phyloP scores from a whole-genome alignment of 2,329 filamentous ascomycete genomes.

The Graphium sp. region DNA sequence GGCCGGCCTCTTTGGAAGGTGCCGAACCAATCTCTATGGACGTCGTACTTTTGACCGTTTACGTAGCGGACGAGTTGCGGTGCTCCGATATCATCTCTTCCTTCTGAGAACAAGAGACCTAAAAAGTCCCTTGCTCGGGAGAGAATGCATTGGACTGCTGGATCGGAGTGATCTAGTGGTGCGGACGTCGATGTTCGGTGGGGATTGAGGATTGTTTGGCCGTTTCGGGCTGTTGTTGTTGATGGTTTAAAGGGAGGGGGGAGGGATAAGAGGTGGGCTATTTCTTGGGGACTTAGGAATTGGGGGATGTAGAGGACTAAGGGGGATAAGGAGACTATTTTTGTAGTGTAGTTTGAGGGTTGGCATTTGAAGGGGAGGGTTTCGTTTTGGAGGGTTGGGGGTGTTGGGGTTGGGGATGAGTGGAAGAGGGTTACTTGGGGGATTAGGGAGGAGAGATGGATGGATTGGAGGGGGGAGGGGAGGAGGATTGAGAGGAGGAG shows the following conservation, averaged over 20 bases:
- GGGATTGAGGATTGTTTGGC: constrained; percentile 13
- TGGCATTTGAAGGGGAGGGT: constrained; percentile 9
- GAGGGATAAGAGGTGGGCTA: constrained; percentile 13
- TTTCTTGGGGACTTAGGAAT: constrained; percentile 17
- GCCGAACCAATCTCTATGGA: constrained; percentile 21
- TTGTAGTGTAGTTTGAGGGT: constrained; percentile 17
- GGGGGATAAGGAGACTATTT: constrained; percentile 22
- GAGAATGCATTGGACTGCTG: constrained; percentile 18
- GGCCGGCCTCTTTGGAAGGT: too few species aligned
- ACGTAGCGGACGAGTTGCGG: constrained; percentile 24
- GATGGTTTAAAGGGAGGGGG: constrained; percentile 19
- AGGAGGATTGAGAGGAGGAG: constrained; percentile 1
- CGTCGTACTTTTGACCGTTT: constrained; percentile 18
- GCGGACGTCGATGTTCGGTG: constrained; percentile 21
- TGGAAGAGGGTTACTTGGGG: background rate
- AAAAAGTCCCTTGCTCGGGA: constrained; percentile 17
- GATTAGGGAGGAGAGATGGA: background rate
- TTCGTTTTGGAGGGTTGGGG: background rate
- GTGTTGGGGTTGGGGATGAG: background rate
- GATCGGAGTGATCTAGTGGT: constrained; percentile 15
- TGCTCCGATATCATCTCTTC: constrained; percentile 21
- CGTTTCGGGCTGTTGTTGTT: constrained; percentile 17
- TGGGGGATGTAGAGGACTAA: constrained; percentile 24
- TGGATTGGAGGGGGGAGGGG: constrained; percentile 1
- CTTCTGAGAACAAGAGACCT: constrained; percentile 17